A percentile compares a stretch with the other conserved stretches of the same genome.
Evolutionary conservation across 1,139 yeast species (phyloP).

Genomic region (Scheffersomyces lignicola): DNA sequence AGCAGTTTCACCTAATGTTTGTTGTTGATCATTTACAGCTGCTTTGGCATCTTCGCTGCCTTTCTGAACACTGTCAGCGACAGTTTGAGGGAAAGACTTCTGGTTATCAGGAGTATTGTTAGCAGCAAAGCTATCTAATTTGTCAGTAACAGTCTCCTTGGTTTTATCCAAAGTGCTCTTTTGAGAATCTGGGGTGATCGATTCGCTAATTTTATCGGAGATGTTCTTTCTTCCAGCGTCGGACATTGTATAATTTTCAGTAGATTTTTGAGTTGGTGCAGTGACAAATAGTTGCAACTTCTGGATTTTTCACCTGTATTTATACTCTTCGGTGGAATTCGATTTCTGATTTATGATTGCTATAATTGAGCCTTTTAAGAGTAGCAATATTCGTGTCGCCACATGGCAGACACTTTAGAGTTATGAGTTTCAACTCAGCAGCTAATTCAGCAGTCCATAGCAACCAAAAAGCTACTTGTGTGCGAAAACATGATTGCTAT

Average conservation of each 20-base stretch:
- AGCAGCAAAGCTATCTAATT: conserved; percentile 63
- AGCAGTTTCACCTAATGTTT: conserved; percentile 55
- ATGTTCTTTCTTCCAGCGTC: conserved; percentile 79
- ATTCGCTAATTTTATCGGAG: conserved; percentile 65
- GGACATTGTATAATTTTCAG: conserved; percentile 65
- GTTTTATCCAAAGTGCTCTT: conserved; percentile 65
- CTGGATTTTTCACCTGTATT: too few species aligned
- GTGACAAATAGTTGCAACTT: too few species aligned
- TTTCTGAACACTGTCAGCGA: conserved; percentile 53
- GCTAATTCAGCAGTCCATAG: too few species aligned
- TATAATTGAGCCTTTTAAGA: background rate
- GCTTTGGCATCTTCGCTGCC: conserved; percentile 54
- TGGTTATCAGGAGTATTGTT: conserved; percentile 58
- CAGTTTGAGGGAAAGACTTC: conserved; percentile 68
- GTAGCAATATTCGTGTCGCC: too few species aligned
- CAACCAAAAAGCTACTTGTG: too few species aligned
- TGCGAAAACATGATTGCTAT: too few species aligned
- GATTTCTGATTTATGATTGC: conserved; percentile 1
- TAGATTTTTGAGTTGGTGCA: too few species aligned
- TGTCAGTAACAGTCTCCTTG: conserved; percentile 69
- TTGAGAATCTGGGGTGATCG: conserved; percentile 70
- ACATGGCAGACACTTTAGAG: conserved; percentile 1
- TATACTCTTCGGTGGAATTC: too few species aligned
- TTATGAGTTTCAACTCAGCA: conserved; percentile 1
- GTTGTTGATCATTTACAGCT: conserved; percentile 27